Evolutionary conservation across 441 rosid species (phyloP).

Genomic region (Theobroma grandiflorum): DNA sequence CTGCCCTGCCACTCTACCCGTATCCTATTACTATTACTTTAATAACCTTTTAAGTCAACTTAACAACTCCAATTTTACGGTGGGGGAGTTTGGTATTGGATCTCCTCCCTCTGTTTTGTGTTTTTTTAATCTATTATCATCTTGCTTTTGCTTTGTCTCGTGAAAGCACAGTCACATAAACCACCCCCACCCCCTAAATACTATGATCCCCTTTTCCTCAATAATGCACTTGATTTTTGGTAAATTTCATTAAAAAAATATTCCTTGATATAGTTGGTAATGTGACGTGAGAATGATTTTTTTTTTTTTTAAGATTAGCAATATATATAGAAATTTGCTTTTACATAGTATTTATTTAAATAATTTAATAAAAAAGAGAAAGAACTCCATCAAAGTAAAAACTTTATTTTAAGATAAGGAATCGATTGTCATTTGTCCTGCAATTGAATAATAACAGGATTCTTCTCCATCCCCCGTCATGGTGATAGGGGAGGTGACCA

Average conservation of each 20-base stretch:
- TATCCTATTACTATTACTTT: background rate
- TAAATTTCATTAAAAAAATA: too few relatives aligned
- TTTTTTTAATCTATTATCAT: background rate
- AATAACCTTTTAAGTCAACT: slow-evolving; percentile 10
- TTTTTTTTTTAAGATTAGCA: too few relatives aligned
- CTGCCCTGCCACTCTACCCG: slow-evolving; percentile 6
- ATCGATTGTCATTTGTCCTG: too few relatives aligned
- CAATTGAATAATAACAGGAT: background rate
- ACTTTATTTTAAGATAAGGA: background rate
- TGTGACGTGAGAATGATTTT: too few relatives aligned
- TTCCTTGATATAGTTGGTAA: too few relatives aligned
- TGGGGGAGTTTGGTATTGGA: background rate
- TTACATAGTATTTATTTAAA: too few relatives aligned
- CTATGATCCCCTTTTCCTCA: too few relatives aligned
- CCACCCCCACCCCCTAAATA: too few relatives aligned
- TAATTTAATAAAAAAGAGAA: too few relatives aligned
- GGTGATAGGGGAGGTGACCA: background rate
- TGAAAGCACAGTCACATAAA: background rate
- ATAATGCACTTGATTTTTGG: too few relatives aligned
- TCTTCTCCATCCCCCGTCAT: background rate
- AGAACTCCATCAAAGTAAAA: background rate
- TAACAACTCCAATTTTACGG: background rate
- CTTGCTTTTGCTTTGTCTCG: background rate
- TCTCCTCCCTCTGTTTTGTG: background rate
- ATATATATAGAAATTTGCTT: too few relatives aligned